phyloP scores from a whole-genome alignment of 2,329 filamentous ascomycete species.

The Penicillium glabrum region DNA sequence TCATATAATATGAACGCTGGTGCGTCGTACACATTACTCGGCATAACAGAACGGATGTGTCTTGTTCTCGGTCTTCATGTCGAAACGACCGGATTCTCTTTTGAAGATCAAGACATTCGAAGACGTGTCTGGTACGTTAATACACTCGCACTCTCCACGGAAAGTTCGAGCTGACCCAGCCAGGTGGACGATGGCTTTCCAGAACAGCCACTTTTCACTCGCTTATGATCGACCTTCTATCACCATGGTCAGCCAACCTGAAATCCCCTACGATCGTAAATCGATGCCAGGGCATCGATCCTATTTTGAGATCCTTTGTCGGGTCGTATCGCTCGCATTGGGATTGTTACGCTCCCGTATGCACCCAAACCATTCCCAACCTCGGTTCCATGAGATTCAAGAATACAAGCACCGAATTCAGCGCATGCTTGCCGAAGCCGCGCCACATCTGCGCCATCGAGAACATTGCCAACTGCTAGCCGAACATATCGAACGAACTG shows the following conservation, averaged over 20 bases:
- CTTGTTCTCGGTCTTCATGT: constrained; percentile 61
- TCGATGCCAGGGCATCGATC: constrained; percentile 51
- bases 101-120: constrained; percentile 43
- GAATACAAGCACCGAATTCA: constrained; percentile 57
- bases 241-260: constrained; percentile 50
- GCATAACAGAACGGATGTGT: constrained; percentile 47
- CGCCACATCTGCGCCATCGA: constrained; percentile 54
- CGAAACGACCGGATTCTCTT: constrained; percentile 50
- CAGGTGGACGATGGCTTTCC: constrained; percentile 59
- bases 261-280: constrained; percentile 49
- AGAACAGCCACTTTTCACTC: constrained; percentile 61
- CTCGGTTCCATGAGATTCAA: constrained; percentile 53
- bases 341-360: constrained; percentile 58
- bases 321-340: constrained; percentile 51
- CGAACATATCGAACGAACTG: constrained; percentile 59
- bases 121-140: constrained; percentile 36
- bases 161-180: constrained; percentile 2
- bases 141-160: neutral
- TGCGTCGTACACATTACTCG: constrained; percentile 61
- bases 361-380: constrained; percentile 47
- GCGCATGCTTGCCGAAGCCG: constrained; percentile 55
- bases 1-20: constrained; percentile 66
- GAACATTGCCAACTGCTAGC: constrained; percentile 37
- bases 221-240: constrained; percentile 59
- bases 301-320: constrained; percentile 58